Conservation (phyloP, 1,284 basidiomycete species). For the Marasmius fiardii region DNA sequence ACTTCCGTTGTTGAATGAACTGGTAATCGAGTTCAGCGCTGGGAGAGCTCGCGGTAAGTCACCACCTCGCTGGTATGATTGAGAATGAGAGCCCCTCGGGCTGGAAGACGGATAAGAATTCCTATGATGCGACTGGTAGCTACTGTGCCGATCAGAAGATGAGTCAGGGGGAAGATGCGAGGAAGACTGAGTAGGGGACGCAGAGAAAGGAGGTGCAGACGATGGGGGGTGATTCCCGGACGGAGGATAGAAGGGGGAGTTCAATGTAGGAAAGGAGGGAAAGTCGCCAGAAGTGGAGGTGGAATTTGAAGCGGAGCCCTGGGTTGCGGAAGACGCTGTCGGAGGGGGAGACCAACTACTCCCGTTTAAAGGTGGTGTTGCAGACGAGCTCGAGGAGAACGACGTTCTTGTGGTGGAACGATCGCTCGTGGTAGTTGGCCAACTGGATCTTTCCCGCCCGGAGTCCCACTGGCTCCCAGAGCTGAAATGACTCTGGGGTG, state of each 20-base stretch:
- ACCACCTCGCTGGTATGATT: neutral
- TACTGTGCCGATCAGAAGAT: neutral
- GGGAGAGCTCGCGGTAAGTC: neutral
- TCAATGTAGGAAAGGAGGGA: neutral
- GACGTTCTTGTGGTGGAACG: neutral
- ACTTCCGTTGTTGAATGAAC: neutral
- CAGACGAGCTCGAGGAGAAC: neutral
- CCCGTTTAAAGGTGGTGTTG: neutral
- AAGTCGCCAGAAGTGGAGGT: neutral
- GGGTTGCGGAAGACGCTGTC: neutral
- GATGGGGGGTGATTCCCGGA: neutral
- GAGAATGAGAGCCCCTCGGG: neutral
- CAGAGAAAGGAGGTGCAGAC: neutral
- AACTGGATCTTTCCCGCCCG: neutral
- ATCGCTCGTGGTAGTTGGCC: neutral
- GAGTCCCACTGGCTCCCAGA: neutral
- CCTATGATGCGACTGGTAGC: neutral
- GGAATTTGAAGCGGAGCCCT: neutral
- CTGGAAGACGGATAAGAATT: slow-evolving; percentile 1
- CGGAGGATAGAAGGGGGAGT: slow-evolving; percentile 1
- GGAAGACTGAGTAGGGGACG: neutral
- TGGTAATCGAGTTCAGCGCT: neutral
- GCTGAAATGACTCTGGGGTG: neutral
- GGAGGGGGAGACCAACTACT: neutral
- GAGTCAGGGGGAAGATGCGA: neutral